These are phyloP conservation scores for Heritiera littoralis DNA, from an alignment of 345 rosid species.

Conservation along the genomic window DNA sequence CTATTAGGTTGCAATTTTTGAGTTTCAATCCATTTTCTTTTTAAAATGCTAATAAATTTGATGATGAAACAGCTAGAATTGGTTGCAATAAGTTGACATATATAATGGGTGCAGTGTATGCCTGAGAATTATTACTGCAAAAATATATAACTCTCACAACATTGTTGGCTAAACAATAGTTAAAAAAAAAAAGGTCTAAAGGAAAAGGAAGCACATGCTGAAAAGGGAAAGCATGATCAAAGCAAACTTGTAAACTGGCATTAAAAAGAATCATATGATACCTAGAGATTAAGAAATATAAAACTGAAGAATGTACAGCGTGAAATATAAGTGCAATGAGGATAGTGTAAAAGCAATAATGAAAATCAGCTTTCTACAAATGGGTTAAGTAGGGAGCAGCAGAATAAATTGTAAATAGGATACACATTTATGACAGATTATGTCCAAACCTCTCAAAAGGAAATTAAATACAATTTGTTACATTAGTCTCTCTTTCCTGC, in stretches of 20 bases:
- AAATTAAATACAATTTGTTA: background rate
- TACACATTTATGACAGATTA: background rate
- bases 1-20: background rate
- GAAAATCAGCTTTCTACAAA: background rate
- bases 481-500: background rate
- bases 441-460: background rate
- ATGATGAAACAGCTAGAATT: background rate
- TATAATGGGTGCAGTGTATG: background rate
- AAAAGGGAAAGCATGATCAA: background rate
- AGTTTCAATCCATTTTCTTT: background rate
- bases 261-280: background rate
- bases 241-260: background rate
- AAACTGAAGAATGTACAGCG: background rate
- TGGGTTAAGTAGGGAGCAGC: background rate
- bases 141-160: background rate
- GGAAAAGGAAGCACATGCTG: background rate
- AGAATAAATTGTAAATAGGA: too few species aligned
- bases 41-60: background rate
- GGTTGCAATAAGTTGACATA: background rate
- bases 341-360: background rate
- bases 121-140: background rate
- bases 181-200: too few species aligned
- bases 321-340: background rate
- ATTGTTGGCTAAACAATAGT: too few species aligned
- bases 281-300: background rate